A percentile compares a stretch with the other conserved stretches of the same genome.
These are phyloP conservation scores for Pulveroboletus sp. DNA, from an alignment of 1,284 basidiomycete genomes.

Conservation along the genomic window DNA sequence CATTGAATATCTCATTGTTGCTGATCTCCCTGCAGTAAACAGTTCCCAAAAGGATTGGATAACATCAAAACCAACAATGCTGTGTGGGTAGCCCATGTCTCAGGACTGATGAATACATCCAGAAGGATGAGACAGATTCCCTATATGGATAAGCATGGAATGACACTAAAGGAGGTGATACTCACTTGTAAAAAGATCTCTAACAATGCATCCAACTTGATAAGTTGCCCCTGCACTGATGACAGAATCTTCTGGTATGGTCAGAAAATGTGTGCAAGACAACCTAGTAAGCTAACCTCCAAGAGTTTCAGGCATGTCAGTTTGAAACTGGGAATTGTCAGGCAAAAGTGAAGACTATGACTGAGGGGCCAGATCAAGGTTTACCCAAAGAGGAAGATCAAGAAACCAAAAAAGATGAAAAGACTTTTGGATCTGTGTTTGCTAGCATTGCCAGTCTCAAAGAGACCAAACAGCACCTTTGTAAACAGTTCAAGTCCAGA, in stretches of 20 bases:
- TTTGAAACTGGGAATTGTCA: no score
- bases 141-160: constrained; percentile 39
- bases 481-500: neutral
- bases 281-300: no score
- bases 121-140: constrained; percentile 63
- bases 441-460: constrained; percentile 30
- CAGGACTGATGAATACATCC: constrained; percentile 75
- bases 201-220: constrained; percentile 54
- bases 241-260: constrained; percentile 57
- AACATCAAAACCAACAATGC: constrained; percentile 49
- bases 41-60: constrained; percentile 39
- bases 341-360: no score
- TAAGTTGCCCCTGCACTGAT: constrained; percentile 55
- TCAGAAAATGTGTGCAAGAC: no score
- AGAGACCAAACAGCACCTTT: constrained; percentile 3
- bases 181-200: constrained; percentile 61
- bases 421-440: no score
- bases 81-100: constrained; percentile 59
- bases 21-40: constrained; percentile 36
- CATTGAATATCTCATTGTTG: constrained; percentile 44
- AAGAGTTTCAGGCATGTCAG: no score
- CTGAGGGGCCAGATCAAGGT: no score
- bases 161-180: neutral
- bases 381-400: no score
- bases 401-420: no score